A percentile compares a stretch with the other conserved stretches of the same genome.
These are phyloP conservation scores for Kokia cookei DNA, from an alignment of 441 rosid species.

Conservation along the genomic window DNA sequence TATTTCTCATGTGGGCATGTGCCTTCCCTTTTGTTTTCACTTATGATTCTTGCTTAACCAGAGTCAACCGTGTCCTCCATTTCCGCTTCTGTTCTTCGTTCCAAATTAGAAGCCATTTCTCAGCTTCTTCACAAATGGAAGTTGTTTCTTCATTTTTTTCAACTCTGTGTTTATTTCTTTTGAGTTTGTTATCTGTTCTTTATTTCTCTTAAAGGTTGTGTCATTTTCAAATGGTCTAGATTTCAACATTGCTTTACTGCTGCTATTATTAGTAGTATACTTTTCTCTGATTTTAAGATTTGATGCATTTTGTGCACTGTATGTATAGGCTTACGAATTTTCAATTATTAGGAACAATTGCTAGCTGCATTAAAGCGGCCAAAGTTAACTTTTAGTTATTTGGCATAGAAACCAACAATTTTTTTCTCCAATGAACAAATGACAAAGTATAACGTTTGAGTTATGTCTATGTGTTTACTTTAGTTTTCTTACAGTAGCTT, in stretches of 20 bases:
- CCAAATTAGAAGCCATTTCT: constrained; percentile 32
- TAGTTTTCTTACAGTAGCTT: neutral
- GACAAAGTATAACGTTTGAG: neutral
- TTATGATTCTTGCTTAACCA: constrained; percentile 26
- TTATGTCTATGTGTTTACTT: constrained; percentile 32
- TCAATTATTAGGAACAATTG: neutral
- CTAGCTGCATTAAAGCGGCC: neutral
- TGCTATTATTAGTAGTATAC: no score
- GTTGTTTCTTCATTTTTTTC: constrained; percentile 70
- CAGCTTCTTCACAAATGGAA: constrained; percentile 46
- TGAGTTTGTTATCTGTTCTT: no score
- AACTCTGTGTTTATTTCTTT: no score
- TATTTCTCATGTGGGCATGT: constrained; percentile 49
- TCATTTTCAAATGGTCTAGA: neutral
- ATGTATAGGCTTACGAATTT: neutral
- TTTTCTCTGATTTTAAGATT: no score
- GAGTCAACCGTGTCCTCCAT: constrained; percentile 28
- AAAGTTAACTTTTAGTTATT: neutral
- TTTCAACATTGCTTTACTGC: neutral
- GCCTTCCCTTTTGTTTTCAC: constrained; percentile 27
- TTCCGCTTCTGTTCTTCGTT: constrained; percentile 19
- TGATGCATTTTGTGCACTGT: neutral
- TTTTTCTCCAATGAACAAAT: no score
- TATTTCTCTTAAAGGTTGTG: constrained; percentile 12
- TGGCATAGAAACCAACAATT: neutral